Percentiles rank a stretch among this genome's conserved stretches.
Conservation (phyloP, 1,284 basidiomycete genomes). For the Malassezia sympodialis region DNA sequence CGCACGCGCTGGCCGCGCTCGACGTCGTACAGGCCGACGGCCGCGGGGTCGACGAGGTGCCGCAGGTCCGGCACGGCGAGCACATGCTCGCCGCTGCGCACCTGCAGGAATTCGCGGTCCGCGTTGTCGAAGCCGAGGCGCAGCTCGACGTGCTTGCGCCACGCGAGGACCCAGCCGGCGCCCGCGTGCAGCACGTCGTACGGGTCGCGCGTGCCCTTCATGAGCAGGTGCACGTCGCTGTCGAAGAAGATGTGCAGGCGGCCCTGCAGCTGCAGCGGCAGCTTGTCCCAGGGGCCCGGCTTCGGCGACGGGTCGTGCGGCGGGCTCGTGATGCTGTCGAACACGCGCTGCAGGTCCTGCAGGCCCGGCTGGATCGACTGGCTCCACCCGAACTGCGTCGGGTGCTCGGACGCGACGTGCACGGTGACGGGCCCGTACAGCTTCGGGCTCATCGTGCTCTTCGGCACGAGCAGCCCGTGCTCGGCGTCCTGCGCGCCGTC, state of each 20-base stretch:
- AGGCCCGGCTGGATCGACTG: slow-evolving; percentile 76
- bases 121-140: slow-evolving; percentile 65
- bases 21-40: slow-evolving; percentile 45
- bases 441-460: slow-evolving; percentile 91
- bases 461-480: slow-evolving; percentile 65
- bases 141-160: slow-evolving; percentile 67
- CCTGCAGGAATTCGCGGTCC: slow-evolving; percentile 71
- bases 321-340: slow-evolving; percentile 71
- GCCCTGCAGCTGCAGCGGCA: slow-evolving; percentile 63
- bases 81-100: slow-evolving; percentile 59
- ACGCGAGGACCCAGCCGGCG: slow-evolving; percentile 79
- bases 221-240: slow-evolving; percentile 61
- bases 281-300: slow-evolving; percentile 90
- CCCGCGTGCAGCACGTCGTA: slow-evolving; percentile 65
- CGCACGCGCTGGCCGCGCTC: not conserved
- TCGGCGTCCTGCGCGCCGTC: slow-evolving; percentile 52
- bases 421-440: slow-evolving; percentile 65
- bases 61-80: slow-evolving; percentile 49
- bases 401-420: slow-evolving; percentile 58
- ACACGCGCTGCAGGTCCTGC: slow-evolving; percentile 71
- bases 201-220: slow-evolving; percentile 67
- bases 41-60: slow-evolving; percentile 51
- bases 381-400: slow-evolving; percentile 77
- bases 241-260: slow-evolving; percentile 62
- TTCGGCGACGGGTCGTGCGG: slow-evolving; percentile 76